phyloP scores from a whole-genome alignment of 345 rosid species.

The Pseudoturritis turrita region DNA sequence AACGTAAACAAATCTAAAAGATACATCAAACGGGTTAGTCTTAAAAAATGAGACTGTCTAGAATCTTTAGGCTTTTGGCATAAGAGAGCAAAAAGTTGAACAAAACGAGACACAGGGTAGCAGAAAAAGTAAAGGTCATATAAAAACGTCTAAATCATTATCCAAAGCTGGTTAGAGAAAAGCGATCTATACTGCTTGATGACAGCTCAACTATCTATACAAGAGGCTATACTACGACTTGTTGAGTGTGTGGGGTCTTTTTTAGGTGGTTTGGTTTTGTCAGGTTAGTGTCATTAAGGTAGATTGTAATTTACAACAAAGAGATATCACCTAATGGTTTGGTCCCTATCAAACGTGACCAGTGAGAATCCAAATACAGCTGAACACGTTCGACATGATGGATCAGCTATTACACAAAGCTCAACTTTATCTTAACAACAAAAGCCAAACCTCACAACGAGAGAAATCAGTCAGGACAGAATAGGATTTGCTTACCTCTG shows the following conservation, averaged over 20 bases:
- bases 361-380: not conserved
- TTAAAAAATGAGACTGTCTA: not conserved
- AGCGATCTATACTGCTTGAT: not conserved
- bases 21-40: not conserved
- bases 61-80: not conserved
- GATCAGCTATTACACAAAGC: slow-evolving; percentile 1
- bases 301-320: not conserved
- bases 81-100: not conserved
- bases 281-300: slow-evolving; percentile 12
- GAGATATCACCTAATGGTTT: slow-evolving; percentile 5
- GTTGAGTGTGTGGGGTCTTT: not conserved
- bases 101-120: not conserved
- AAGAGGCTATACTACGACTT: not conserved
- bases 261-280: slow-evolving; percentile 6
- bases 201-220: not conserved
- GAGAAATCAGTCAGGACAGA: not conserved
- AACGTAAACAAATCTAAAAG: not conserved
- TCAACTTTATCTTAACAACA: not conserved
- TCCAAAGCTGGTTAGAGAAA: not conserved
- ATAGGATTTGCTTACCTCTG: slow-evolving; percentile 53
- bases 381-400: not conserved
- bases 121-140: not conserved
- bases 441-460: not conserved
- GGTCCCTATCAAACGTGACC: not conserved
- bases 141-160: not conserved